Evolutionary conservation across 148 eudicot genomes (phyloP), one percentile per base, ranked within the genome.

Genomic region (Dianthus caryophyllus): DNA sequence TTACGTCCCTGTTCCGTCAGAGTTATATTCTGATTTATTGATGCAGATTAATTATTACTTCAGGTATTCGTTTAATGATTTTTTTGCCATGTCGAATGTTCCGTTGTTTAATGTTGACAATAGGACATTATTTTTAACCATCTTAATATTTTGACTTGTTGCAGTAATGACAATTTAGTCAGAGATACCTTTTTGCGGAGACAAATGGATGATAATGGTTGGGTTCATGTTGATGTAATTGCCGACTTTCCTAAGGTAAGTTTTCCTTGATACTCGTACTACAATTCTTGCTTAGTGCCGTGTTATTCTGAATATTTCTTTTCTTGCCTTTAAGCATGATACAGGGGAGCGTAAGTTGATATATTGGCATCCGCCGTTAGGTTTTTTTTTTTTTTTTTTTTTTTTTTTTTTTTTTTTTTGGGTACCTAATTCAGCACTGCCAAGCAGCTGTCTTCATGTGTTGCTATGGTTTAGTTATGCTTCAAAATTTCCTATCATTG

Each of bases 1-100:
- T 70, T 78, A 26, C 69, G 68, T 51, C 68, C 44, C 88, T n/a
- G 27, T 66, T 7, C 76, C 55, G 86, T 79, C 80, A 43, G 81
- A 82, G 65, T 72, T 89, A 75, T 71, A 67, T 62, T 29, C 73
- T 48, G 86, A 73, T 66, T 82, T 92, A 68, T 56, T 84, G 71
- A 87, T 39, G 43, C 98, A 92, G 75, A 85, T 92, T 49, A 85
- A 92, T 39, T 92, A 89, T 52, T 92, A 92, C 77, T 92, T 92
- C 81, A 93, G 98, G 96, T 89, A 74, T 51, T 27, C 31, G 43
- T 49, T 67, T 15, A 22, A 29, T 31, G 21, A 27, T 64, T 56
- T 64, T 56, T 50, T 24, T 11, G 4, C 7, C 21, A 0, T 31
- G 33, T 39, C 16, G 22, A 9, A 21, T 1, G 8, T 29, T 10